Percentiles rank a stretch among this genome's conserved stretches.
phyloP scores from a whole-genome alignment of 1,284 basidiomycete species.

The Malassezia furfur region DNA sequence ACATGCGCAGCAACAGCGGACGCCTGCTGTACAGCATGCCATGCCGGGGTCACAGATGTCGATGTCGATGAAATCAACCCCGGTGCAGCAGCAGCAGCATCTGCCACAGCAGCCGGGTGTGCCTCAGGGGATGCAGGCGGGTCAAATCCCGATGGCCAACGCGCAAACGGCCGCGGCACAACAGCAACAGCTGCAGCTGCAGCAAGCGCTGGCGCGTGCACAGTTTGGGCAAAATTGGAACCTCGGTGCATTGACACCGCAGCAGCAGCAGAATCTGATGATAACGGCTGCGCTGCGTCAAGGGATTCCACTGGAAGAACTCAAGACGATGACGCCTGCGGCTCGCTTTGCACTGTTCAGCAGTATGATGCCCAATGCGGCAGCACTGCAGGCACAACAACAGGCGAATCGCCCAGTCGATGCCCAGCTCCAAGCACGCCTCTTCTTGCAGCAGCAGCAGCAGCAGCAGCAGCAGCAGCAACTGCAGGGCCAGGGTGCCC shows the following conservation, averaged over 20 bases:
- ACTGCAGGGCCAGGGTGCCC: constrained; percentile 20
- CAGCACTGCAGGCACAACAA: constrained; percentile 17
- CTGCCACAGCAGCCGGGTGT: constrained; percentile 6
- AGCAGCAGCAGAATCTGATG: constrained; percentile 41
- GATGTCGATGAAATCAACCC: neutral
- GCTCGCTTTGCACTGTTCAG: constrained; percentile 33
- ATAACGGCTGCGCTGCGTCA: constrained; percentile 34
- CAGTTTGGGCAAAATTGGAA: constrained; percentile 20
- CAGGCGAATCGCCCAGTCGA: constrained; percentile 17
- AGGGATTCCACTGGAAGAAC: constrained; percentile 38
- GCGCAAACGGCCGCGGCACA: constrained; percentile 10
- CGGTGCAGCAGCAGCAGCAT: neutral
- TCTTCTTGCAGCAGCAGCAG: constrained; percentile 36
- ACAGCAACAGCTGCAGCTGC: constrained; percentile 15
- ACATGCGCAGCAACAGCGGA: neutral
- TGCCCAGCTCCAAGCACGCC: constrained; percentile 32
- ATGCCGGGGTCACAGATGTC: neutral
- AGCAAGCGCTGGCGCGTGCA: constrained; percentile 11
- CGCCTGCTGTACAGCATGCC: neutral
- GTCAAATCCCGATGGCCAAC: constrained; percentile 4
- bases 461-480: constrained; percentile 32
- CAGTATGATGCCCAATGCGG: constrained; percentile 28
- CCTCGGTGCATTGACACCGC: constrained; percentile 23
- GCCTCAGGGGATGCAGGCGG: neutral
- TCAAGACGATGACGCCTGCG: constrained; percentile 38